phyloP scores from a whole-genome alignment of 768 basidiomycete genomes.

The Gloeophyllum trabeum region DNA sequence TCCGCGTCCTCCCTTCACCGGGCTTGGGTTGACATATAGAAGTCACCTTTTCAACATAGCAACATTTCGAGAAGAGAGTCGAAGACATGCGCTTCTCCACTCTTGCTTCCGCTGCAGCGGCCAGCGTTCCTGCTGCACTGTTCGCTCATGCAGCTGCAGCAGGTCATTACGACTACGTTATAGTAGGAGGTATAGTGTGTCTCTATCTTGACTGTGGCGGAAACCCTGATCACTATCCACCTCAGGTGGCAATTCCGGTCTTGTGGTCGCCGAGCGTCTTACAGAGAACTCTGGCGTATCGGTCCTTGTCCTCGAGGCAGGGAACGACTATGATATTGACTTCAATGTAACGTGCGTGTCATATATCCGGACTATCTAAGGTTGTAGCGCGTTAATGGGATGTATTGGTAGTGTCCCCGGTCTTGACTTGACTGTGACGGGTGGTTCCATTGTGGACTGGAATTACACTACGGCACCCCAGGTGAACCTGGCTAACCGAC shows the following conservation, averaged over 20 bases:
- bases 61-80: too few species aligned
- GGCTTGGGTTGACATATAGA: too few species aligned
- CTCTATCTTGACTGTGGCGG: too few species aligned
- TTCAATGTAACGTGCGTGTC: neutral
- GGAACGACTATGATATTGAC: neutral
- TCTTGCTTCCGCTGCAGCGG: neutral
- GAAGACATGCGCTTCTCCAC: neutral
- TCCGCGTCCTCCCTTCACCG: too few species aligned
- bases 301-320: constrained; percentile 4
- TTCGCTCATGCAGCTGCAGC: neutral
- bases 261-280: neutral
- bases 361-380: neutral
- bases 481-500: neutral
- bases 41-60: too few species aligned
- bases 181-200: constrained; percentile 1
- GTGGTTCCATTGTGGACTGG: neutral
- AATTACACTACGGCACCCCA: constrained; percentile 1
- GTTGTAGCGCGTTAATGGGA: neutral
- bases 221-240: too few species aligned
- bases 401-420: neutral
- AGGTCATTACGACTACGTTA: constrained; percentile 1
- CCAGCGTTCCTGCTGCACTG: neutral
- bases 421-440: neutral
- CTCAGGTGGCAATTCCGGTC: neutral
- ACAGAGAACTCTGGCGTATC: neutral